These are phyloP conservation scores for Globisporangium camurandrum DNA, from an alignment of 352 stramenopile species.

Conservation along the genomic window DNA sequence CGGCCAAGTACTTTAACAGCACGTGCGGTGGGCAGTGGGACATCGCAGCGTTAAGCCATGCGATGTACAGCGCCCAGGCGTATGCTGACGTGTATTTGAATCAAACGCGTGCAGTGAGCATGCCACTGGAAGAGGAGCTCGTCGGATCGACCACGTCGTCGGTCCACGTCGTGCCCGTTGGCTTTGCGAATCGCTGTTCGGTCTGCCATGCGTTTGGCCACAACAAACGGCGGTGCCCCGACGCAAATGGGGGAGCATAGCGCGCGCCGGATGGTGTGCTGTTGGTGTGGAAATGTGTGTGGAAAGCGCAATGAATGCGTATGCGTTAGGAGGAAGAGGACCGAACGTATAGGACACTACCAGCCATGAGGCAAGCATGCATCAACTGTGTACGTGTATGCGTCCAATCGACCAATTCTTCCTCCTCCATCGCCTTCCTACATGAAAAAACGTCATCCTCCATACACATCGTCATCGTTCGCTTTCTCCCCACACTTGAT, in stretches of 20 bases:
- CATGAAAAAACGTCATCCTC: no score
- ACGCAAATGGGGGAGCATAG: neutral
- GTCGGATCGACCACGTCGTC: constrained; percentile 22
- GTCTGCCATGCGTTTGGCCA: constrained; percentile 34
- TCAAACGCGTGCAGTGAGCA: constrained; percentile 19
- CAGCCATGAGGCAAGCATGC: no score
- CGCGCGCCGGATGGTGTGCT: no score
- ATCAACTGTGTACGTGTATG: no score
- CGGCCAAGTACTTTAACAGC: constrained; percentile 29
- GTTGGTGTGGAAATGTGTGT: no score
- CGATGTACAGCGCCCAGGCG: constrained; percentile 24
- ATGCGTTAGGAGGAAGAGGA: no score
- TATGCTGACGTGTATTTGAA: constrained; percentile 27
- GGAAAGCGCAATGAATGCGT: no score
- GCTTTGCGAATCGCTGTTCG: constrained; percentile 26
- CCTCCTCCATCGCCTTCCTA: no score
- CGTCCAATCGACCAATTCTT: no score
- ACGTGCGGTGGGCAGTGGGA: constrained; percentile 21
- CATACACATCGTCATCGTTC: no score
- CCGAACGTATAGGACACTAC: no score
- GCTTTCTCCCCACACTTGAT: no score
- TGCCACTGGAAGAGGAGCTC: constrained; percentile 41
- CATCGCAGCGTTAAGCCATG: constrained; percentile 21
- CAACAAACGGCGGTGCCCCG: constrained; percentile 24
- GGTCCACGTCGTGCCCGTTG: constrained; percentile 27